phyloP scores from a whole-genome alignment of 352 stramenopile species.

The Phytophthora lateralis region DNA sequence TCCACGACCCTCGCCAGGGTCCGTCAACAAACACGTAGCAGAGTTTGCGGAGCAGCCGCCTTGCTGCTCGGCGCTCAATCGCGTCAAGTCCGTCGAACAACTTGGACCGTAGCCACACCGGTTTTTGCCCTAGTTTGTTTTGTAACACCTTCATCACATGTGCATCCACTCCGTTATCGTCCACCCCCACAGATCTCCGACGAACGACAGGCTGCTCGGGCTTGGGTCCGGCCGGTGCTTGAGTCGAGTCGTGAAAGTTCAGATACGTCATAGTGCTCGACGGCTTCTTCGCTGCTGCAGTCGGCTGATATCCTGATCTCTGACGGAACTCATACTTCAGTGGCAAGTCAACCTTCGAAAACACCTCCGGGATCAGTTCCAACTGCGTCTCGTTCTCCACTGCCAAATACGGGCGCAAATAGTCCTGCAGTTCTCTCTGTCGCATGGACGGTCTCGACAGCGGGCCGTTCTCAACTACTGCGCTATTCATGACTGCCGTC shows the following conservation, averaged over 20 bases:
- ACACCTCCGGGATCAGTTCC: constrained; percentile 82
- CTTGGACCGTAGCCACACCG: constrained; percentile 76
- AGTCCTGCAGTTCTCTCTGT: constrained; percentile 54
- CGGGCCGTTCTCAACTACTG: constrained; percentile 37
- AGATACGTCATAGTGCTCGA: constrained; percentile 82
- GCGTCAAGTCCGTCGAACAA: constrained; percentile 70
- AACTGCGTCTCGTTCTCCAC: constrained; percentile 57
- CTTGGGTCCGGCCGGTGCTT: constrained; percentile 52
- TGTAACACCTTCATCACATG: constrained; percentile 65
- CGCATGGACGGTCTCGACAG: constrained; percentile 47
- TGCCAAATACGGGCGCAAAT: constrained; percentile 63
- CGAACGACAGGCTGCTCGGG: constrained; percentile 58
- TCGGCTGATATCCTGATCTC: constrained; percentile 72
- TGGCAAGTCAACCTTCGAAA: constrained; percentile 83
- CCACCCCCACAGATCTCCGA: constrained; percentile 53
- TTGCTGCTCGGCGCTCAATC: constrained; percentile 63
- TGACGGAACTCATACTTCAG: constrained; percentile 88
- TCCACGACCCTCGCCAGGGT: constrained; percentile 82
- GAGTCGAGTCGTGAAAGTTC: constrained; percentile 75
- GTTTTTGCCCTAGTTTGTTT: constrained; percentile 64
- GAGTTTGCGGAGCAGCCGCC: constrained; percentile 65
- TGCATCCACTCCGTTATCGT: constrained; percentile 61
- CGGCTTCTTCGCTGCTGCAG: constrained; percentile 57
- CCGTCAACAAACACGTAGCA: constrained; percentile 88
- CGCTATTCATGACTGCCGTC: constrained; percentile 30